Evolutionary conservation across 768 basidiomycete genomes (phyloP).

Genomic region (Xanthoconium stramineum): DNA sequence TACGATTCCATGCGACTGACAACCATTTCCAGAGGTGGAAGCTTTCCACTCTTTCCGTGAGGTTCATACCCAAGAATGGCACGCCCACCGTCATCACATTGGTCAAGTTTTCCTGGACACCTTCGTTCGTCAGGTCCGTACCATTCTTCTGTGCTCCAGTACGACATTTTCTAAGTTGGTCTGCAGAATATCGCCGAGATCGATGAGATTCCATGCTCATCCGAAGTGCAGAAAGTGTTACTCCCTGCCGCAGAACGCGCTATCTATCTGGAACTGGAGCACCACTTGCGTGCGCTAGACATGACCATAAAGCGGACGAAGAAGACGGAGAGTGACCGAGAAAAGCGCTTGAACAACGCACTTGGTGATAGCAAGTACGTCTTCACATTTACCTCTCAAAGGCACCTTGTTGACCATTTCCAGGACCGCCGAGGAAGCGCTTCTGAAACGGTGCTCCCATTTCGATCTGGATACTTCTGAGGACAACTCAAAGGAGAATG

Average conservation of each 20-base stretch:
- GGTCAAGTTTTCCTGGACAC: constrained; percentile 81
- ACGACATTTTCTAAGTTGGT: constrained; percentile 8
- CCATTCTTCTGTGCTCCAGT: not conserved
- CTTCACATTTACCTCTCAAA: not conserved
- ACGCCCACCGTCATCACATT: constrained; percentile 76
- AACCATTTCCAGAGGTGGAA: constrained; percentile 61
- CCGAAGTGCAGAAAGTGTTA: constrained; percentile 57
- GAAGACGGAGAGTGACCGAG: constrained; percentile 73
- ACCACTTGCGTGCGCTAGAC: constrained; percentile 86
- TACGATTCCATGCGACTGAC: constrained; percentile 16
- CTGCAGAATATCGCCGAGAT: constrained; percentile 91
- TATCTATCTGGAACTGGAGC: constrained; percentile 92
- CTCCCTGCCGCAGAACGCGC: constrained; percentile 93
- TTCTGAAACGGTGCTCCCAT: constrained; percentile 93
- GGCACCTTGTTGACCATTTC: constrained; percentile 2
- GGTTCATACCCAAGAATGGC: constrained; percentile 89
- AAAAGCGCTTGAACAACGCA: constrained; percentile 80
- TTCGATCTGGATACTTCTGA: constrained; percentile 76
- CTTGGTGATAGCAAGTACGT: constrained; percentile 83
- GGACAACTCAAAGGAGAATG: constrained; percentile 56
- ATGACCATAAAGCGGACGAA: constrained; percentile 73
- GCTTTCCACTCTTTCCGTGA: constrained; percentile 97
- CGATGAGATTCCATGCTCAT: constrained; percentile 85
- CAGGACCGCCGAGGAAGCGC: constrained; percentile 87
- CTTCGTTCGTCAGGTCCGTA: constrained; percentile 78